Conservation (phyloP, 106 monocot genomes). For the Acorus gramineus region DNA sequence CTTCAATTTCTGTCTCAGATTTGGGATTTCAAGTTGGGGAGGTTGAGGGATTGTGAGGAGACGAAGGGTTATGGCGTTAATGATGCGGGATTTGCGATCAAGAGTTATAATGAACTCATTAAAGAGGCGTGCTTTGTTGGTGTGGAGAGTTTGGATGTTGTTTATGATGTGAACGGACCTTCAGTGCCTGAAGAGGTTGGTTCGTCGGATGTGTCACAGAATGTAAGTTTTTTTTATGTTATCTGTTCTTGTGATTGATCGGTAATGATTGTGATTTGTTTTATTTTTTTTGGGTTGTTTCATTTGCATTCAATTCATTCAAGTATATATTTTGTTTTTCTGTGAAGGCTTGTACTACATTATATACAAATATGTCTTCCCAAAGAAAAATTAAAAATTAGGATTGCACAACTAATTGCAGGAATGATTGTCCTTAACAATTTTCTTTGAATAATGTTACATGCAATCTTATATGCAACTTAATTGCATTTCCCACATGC, state of each 20-base stretch:
- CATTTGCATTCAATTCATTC: too few relatives aligned
- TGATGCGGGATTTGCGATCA: conserved; percentile 49
- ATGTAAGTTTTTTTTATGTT: conserved; percentile 27
- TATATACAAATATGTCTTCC: too few relatives aligned
- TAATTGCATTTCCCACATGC: too few relatives aligned
- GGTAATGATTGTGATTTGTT: too few relatives aligned
- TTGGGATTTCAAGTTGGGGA: conserved; percentile 90
- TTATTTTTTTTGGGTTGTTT: too few relatives aligned
- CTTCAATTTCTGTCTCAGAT: conserved; percentile 28
- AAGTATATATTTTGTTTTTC: too few relatives aligned
- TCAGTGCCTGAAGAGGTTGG: conserved; percentile 36
- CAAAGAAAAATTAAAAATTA: too few relatives aligned
- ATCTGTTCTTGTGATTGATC: background rate
- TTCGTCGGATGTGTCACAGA: conserved; percentile 32
- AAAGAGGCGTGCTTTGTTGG: conserved; percentile 38
- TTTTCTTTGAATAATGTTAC: too few relatives aligned
- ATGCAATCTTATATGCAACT: too few relatives aligned
- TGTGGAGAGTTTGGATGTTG: conserved; percentile 37
- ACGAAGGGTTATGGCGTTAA: conserved; percentile 34
- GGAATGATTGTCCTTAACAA: too few relatives aligned
- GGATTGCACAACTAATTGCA: too few relatives aligned
- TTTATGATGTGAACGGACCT: conserved; percentile 33
- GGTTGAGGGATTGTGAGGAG: conserved; percentile 53
- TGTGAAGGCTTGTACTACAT: too few relatives aligned
- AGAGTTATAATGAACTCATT: conserved; percentile 56